phyloP scores from a whole-genome alignment of 2,329 filamentous ascomycete genomes.

The Aspergillus jensenii region DNA sequence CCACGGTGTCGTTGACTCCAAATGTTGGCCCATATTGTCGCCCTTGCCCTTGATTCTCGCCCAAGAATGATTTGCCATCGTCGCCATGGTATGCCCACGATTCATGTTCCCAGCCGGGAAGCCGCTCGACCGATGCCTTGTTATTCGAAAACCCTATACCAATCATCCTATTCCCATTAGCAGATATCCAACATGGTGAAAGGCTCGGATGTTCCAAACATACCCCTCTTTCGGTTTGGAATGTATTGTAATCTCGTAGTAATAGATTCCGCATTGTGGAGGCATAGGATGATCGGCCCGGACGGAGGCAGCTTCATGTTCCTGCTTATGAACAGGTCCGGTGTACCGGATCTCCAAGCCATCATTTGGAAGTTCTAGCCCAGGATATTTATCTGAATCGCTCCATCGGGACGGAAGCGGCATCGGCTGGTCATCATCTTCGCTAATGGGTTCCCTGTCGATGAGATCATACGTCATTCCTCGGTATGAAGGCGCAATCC shows the following conservation, averaged over 20 bases:
- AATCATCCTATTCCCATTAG: conserved; percentile 32
- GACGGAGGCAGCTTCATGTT: conserved; percentile 77
- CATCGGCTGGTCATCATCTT: conserved; percentile 59
- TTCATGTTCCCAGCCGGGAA: conserved; percentile 66
- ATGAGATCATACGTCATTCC: conserved; percentile 83
- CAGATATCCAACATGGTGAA: background rate
- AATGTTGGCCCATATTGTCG: conserved; percentile 63
- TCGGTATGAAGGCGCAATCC: conserved; percentile 64
- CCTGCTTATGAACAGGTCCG: conserved; percentile 57
- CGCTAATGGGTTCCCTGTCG: conserved; percentile 62
- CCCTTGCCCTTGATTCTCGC: conserved; percentile 53
- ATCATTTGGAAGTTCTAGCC: conserved; percentile 72
- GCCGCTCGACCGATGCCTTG: conserved; percentile 59
- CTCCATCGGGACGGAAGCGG: conserved; percentile 83
- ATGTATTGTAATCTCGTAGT: conserved; percentile 74
- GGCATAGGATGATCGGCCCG: conserved; percentile 86
- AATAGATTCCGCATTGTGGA: conserved; percentile 87
- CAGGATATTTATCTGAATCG: conserved; percentile 69
- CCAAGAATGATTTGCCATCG: conserved; percentile 63
- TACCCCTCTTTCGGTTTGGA: conserved; percentile 69
- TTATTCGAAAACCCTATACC: conserved; percentile 62
- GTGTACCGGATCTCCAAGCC: conserved; percentile 69
- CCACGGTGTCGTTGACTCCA: conserved; percentile 59
- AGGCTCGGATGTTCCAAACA: conserved; percentile 21
- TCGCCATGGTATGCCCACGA: conserved; percentile 69